Evolutionary conservation across 1,284 basidiomycete species (phyloP), one percentile per base, ranked within the genome.

Genomic region (Ceratobasidium theobromae): DNA sequence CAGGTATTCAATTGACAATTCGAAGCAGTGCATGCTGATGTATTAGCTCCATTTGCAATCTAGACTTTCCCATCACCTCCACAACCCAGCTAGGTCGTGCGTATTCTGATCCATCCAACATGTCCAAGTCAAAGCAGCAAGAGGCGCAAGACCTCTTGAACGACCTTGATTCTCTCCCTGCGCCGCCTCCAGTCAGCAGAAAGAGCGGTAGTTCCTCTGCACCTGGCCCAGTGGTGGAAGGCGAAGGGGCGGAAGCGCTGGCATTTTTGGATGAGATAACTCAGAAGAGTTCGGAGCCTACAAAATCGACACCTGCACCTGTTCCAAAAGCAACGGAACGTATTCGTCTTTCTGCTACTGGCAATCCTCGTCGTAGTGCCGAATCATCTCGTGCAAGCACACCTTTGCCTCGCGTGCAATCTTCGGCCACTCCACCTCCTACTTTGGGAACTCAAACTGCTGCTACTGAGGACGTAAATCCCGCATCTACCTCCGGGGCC

Each of bases 191-290:
- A 6, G 35, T 53, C 18, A 30, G 53, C 30, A 40, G 53, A 25
- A 64, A 68, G 60, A 60, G 48, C 27, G 25, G 65, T 38, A 70
- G 68, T 38, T 48, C 69, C 11, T 41, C 65, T 25, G 62, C 69
- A 51, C 48, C 73, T 4, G 49, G 70, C n/a, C 72, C 73, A 30
- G 73, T 75, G 58, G 76, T 78, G 52, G 80, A 80, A 70, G 84
- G 84, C 45, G 86, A 92, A 74, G 88, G 89, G 21, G 76, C 80
- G 0, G 89, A 91, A 69, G 92, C 91, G 16, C 84, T 95, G 46
- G 94, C 93, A 25, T 96, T 95, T 79, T 85, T 97, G 62, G 93
- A 97, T 76, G 93, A 96, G 76, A 93, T 96, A 72, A 94, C 92
- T 0, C 91, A 92, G 81, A 94, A 93, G 77, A 88, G 86, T 74